A percentile compares a stretch with the other conserved stretches of the same genome.
Conservation (phyloP, 1,284 basidiomycete genomes). For the Tilletiaria anomala region DNA sequence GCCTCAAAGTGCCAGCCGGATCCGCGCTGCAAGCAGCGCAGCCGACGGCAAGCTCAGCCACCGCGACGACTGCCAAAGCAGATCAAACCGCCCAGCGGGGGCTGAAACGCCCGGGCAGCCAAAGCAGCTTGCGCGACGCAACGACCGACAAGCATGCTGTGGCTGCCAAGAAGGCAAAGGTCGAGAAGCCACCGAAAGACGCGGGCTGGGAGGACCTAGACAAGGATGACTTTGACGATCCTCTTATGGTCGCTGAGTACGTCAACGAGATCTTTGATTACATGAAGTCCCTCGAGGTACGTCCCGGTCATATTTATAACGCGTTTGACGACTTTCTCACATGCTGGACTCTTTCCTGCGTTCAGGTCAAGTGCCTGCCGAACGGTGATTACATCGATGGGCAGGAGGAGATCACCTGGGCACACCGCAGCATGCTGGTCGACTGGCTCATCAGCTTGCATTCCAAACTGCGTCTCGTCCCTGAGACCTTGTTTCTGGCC, state of each 20-base stretch:
- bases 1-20: too few relatives aligned
- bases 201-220: constrained; percentile 70
- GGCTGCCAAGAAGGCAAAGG: neutral
- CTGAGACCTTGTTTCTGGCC: constrained; percentile 88
- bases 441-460: constrained; percentile 98
- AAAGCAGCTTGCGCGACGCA: too few relatives aligned
- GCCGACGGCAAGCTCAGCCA: too few relatives aligned
- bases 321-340: too few relatives aligned
- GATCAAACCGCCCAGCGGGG: too few relatives aligned
- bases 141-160: neutral
- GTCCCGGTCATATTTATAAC: neutral
- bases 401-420: constrained; percentile 36
- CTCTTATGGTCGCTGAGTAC: constrained; percentile 92
- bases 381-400: constrained; percentile 32
- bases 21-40: too few relatives aligned
- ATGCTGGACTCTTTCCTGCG: neutral
- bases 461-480: constrained; percentile 76
- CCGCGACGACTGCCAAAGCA: too few relatives aligned
- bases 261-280: constrained; percentile 87
- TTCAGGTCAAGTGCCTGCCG: constrained; percentile 24
- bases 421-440: constrained; percentile 63
- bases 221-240: constrained; percentile 82
- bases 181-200: constrained; percentile 41
- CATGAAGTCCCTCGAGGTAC: constrained; percentile 56
- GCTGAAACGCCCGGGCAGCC: too few relatives aligned